Evolutionary conservation across 164 flowering plant genomes (phyloP), one percentile per base, ranked within the genome.

Genomic region (Vitis rotundifolia): DNA sequence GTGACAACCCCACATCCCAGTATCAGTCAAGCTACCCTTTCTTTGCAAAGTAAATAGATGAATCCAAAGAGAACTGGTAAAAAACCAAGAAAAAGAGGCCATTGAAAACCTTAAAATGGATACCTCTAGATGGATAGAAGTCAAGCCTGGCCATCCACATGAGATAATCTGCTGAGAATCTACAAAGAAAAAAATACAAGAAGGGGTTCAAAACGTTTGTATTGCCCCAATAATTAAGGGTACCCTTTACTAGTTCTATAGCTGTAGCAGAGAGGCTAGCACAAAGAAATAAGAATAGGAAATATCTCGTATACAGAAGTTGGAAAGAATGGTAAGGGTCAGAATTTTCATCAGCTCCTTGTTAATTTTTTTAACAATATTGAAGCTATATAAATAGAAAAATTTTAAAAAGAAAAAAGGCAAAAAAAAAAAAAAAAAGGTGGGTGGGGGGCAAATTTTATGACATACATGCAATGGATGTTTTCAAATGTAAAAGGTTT

Each of bases 71-170:
- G 16, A 51, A 49, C 8, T 12, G 8, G 16, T 12, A 62, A 31
- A 58, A 64, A 62, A 31, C 11, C 8, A 26, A 47, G 12, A 19
- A 51, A 18, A 15, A 54, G 72, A 75, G 26, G 26, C 26, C 26
- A 74, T 37, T 37, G 44, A 37, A 22, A 22, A 80, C 81, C 86
- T 9, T 14, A 3, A 14, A 15, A 31, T 14, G 59, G 5, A 47
- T 69, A 81, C 84, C 84, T 92, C 93, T 56, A 92, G 75, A 82
- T 81, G 85, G 49, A 90, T 59, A 76, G 88, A 87, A 64, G 78
- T 81, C 80, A 92, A 80, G 62, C 93, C 95, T 59, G 92, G 91
- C 95, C 95, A 92, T 73, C 93, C 92, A 67, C 47, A 64, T 64
- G 95, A 89, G 68, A 92, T 90, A 52, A 89, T 88, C 56, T 60